A percentile compares a stretch with the other conserved stretches of the same genome.
phyloP scores from a whole-genome alignment of 2,329 filamentous ascomycete genomes.

The Fusarium caatingaense region DNA sequence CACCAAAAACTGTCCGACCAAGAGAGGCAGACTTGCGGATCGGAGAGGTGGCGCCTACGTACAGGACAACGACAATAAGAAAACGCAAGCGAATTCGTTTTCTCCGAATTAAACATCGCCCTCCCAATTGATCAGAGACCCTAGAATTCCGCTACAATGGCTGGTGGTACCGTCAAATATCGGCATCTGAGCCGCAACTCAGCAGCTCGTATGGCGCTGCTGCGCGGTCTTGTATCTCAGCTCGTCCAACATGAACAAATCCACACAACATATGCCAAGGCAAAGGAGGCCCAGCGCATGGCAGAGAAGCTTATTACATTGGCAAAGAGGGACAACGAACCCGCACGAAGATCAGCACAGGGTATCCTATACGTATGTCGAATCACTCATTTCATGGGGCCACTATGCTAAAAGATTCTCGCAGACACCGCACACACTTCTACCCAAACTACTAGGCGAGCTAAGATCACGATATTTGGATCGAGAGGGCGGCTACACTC shows the following conservation, averaged over 20 bases:
- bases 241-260: slow-evolving; percentile 94
- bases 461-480: slow-evolving; percentile 81
- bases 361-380: slow-evolving; percentile 84
- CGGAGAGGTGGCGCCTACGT: slow-evolving; percentile 20
- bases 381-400: not conserved
- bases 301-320: slow-evolving; percentile 95
- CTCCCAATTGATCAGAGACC: not conserved
- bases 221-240: slow-evolving; percentile 95
- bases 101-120: not conserved
- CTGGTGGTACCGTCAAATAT: slow-evolving; percentile 87
- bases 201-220: slow-evolving; percentile 87
- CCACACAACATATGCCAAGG: slow-evolving; percentile 94
- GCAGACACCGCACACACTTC: slow-evolving; percentile 73
- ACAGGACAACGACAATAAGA: slow-evolving; percentile 13
- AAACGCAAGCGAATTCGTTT: slow-evolving; percentile 2
- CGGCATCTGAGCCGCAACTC: slow-evolving; percentile 88
- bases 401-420: slow-evolving; percentile 19
- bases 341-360: slow-evolving; percentile 78
- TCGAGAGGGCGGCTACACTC: slow-evolving; percentile 92
- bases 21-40: slow-evolving; percentile 19
- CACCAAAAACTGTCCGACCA: slow-evolving; percentile 40
- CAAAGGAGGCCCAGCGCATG: slow-evolving; percentile 93
- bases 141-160: slow-evolving; percentile 67
- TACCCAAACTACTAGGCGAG: slow-evolving; percentile 90
- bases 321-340: slow-evolving; percentile 92